phyloP scores from a whole-genome alignment of 2,329 filamentous ascomycete species.

The Botrytis galanthina region DNA sequence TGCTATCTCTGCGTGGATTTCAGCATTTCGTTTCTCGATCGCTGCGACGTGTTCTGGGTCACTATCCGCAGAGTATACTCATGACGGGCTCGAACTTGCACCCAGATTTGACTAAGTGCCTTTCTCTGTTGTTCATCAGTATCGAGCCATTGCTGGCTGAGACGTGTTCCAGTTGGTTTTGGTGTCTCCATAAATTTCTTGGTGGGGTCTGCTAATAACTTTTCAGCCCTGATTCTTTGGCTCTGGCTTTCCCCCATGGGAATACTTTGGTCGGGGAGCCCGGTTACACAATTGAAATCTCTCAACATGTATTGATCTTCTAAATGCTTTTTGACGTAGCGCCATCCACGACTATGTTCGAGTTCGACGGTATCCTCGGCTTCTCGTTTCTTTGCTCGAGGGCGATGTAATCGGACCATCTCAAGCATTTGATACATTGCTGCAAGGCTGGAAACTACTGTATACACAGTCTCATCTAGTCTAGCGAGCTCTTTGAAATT shows the following conservation, averaged over 20 bases:
- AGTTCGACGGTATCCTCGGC: background rate
- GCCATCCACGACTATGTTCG: background rate
- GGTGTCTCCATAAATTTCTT: background rate
- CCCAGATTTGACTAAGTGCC: background rate
- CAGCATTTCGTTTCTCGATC: background rate
- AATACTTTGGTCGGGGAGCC: background rate
- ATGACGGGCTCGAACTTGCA: background rate
- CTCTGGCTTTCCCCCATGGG: too few species aligned
- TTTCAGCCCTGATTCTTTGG: too few species aligned
- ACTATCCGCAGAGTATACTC: background rate
- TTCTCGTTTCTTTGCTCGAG: background rate
- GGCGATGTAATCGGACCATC: conserved; percentile 13
- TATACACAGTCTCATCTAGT: conserved; percentile 12
- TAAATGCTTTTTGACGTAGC: background rate
- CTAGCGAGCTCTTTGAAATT: background rate
- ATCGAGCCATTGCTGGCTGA: background rate
- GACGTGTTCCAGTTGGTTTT: background rate
- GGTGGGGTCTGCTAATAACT: too few species aligned
- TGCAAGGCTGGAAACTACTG: conserved; percentile 1
- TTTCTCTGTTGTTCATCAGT: background rate
- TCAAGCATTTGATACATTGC: conserved; percentile 18
- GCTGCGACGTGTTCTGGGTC: too few species aligned
- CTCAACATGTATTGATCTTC: too few species aligned
- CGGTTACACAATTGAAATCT: background rate
- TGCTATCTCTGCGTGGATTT: background rate